phyloP scores from a whole-genome alignment of 306 rosid genomes.

The Leucaena leucocephala region DNA sequence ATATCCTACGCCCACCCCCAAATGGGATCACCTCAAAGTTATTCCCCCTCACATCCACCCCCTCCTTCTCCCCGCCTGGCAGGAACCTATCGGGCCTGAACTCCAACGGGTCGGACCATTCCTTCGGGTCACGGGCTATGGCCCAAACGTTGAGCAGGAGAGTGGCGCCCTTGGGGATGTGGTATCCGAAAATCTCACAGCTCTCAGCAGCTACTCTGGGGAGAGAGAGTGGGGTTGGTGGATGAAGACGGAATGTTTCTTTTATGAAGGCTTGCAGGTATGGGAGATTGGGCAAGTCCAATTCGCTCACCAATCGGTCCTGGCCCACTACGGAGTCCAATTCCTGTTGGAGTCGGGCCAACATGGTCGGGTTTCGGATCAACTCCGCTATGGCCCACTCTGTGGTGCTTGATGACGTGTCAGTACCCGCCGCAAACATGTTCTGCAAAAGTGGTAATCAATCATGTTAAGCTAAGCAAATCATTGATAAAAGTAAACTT shows the following conservation, averaged over 20 bases:
- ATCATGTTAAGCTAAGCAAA: not conserved
- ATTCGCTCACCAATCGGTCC: constrained; percentile 52
- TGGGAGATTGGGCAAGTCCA: constrained; percentile 53
- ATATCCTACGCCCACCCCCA: constrained; percentile 82
- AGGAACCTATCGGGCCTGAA: constrained; percentile 83
- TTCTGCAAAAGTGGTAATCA: constrained; percentile 38
- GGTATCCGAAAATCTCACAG: constrained; percentile 58
- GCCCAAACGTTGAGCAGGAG: constrained; percentile 82
- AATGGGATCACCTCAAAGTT: constrained; percentile 79
- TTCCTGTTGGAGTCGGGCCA: constrained; percentile 57
- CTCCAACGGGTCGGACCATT: constrained; percentile 61
- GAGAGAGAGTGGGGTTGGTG: constrained; percentile 77
- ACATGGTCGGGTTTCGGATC: constrained; percentile 53
- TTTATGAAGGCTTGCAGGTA: constrained; percentile 76
- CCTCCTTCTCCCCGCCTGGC: constrained; percentile 54
- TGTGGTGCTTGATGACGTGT: constrained; percentile 80
- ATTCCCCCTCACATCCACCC: constrained; percentile 60
- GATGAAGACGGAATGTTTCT: constrained; percentile 86
- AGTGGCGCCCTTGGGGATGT: constrained; percentile 74
- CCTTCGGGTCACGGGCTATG: constrained; percentile 65
- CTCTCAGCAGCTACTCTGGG: constrained; percentile 61
- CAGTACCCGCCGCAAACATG: constrained; percentile 78
- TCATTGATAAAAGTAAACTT: too few relatives aligned
- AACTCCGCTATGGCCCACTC: constrained; percentile 82
- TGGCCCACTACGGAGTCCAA: constrained; percentile 60